phyloP scores from a whole-genome alignment of 495 filamentous ascomycete species.

The Hypoxylon lienhwacheense region DNA sequence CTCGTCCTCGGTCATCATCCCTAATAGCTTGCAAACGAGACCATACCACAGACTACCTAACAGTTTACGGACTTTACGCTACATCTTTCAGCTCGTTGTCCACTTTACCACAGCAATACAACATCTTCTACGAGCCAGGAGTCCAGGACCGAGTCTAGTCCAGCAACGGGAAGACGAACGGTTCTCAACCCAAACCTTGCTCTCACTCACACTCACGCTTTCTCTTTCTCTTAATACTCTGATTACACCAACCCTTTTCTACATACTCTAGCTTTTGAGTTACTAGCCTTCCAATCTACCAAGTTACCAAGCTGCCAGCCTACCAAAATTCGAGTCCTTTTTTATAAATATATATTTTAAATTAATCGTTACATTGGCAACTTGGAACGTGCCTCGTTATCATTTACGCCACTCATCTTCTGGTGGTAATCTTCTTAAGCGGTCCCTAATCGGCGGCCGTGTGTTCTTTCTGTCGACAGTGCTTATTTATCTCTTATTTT shows the following conservation, averaged over 20 bases:
- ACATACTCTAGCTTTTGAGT: too few relatives aligned
- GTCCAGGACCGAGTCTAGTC: constrained; percentile 24
- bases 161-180: constrained; percentile 25
- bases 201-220: constrained; percentile 10
- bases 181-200: constrained; percentile 6
- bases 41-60: too few relatives aligned
- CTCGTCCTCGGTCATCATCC: constrained; percentile 20
- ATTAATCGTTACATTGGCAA: constrained; percentile 26
- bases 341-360: too few relatives aligned
- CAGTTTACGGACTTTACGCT: too few relatives aligned
- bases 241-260: too few relatives aligned
- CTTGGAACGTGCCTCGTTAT: constrained; percentile 14
- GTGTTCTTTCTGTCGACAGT: constrained; percentile 9
- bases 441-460: constrained; percentile 5
- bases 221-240: too few relatives aligned
- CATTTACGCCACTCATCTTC: constrained; percentile 3
- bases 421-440: constrained; percentile 1
- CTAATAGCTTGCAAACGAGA: constrained; percentile 29
- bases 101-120: constrained; percentile 17
- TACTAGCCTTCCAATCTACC: too few relatives aligned
- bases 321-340: constrained; percentile 1
- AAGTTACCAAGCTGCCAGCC: neutral
- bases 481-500: constrained; percentile 6
- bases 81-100: constrained; percentile 4
- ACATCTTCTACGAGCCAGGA: constrained; percentile 20